Conservation (phyloP, 2,329 filamentous ascomycete genomes). For the Sarocladium kiliense region DNA sequence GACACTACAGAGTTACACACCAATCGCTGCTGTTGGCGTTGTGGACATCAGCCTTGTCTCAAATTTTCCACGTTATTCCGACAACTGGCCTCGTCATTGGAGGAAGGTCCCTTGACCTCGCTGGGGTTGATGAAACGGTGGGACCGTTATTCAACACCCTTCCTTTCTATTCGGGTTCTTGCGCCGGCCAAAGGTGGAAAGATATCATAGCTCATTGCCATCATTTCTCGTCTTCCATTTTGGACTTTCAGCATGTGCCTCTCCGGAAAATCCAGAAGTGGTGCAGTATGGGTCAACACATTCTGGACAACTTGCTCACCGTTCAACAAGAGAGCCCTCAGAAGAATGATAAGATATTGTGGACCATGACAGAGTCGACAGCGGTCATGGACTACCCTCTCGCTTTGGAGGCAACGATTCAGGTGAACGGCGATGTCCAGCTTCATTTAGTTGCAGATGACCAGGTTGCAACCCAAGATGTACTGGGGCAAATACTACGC, state of each 20-base stretch:
- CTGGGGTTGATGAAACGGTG: slow-evolving; percentile 60
- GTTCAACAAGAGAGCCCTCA: slow-evolving; percentile 56
- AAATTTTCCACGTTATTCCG: slow-evolving; percentile 30
- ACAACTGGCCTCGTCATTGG: slow-evolving; percentile 73
- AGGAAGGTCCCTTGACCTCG: slow-evolving; percentile 66
- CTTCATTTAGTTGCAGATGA: slow-evolving; percentile 57
- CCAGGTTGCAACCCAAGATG: slow-evolving; percentile 24
- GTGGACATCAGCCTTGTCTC: slow-evolving; percentile 62
- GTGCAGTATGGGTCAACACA: slow-evolving; percentile 52
- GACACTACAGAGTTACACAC: slow-evolving; percentile 64
- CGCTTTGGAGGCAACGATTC: slow-evolving; percentile 66
- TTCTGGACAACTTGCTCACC: slow-evolving; percentile 80
- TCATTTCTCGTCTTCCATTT: slow-evolving; percentile 59
- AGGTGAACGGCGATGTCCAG: slow-evolving; percentile 38
- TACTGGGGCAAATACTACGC: slow-evolving; percentile 16
- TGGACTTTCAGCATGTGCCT: slow-evolving; percentile 68
- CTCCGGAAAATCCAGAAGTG: slow-evolving; percentile 78
- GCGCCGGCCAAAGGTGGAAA: slow-evolving; percentile 47
- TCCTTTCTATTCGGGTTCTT: slow-evolving; percentile 55
- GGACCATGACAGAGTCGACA: slow-evolving; percentile 46
- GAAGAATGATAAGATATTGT: slow-evolving; percentile 28
- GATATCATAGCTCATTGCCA: slow-evolving; percentile 62
- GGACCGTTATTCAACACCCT: slow-evolving; percentile 90
- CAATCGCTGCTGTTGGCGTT: slow-evolving; percentile 73
- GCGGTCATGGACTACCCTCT: slow-evolving; percentile 65